Evolutionary conservation across 2,329 filamentous ascomycete species (phyloP).

Genomic region (Rachicladosporium sp.): DNA sequence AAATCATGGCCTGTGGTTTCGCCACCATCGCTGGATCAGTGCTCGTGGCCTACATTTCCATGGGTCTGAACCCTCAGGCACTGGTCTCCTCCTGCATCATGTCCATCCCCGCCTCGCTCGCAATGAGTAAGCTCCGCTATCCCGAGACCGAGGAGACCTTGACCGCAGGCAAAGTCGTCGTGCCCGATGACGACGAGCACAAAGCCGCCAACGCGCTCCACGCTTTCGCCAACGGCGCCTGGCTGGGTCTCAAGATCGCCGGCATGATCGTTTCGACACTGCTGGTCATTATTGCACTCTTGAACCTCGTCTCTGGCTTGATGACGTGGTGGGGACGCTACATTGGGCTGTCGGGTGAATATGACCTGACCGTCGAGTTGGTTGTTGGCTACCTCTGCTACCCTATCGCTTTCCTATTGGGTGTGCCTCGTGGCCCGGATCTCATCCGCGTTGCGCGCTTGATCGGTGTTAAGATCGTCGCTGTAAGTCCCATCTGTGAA

Average conservation of each 20-base stretch:
- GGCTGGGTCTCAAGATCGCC: constrained; percentile 76
- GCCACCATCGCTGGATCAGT: constrained; percentile 86
- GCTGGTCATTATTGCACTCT: constrained; percentile 70
- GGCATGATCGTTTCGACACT: constrained; percentile 69
- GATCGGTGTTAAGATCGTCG: constrained; percentile 75
- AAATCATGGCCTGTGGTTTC: constrained; percentile 85
- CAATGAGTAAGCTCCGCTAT: constrained; percentile 78
- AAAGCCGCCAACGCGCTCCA: constrained; percentile 70
- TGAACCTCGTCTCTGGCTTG: constrained; percentile 62
- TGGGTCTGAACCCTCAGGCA: constrained; percentile 74
- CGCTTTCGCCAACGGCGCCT: constrained; percentile 73
- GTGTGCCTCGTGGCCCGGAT: constrained; percentile 49
- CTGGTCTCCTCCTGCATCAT: constrained; percentile 88
- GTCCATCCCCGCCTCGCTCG: constrained; percentile 84
- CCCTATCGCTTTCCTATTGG: constrained; percentile 68
- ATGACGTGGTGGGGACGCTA: constrained; percentile 77
- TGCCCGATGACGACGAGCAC: constrained; percentile 68
- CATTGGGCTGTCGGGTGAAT: constrained; percentile 54
- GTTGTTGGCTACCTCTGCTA: constrained; percentile 69
- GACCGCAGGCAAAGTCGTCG: constrained; percentile 66
- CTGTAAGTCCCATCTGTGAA: constrained; percentile 31
- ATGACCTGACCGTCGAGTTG: constrained; percentile 59
- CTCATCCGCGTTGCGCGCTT: constrained; percentile 63
- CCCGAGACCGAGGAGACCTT: constrained; percentile 79
- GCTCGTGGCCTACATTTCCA: constrained; percentile 69